These are phyloP conservation scores for Corrigiola litoralis DNA, from an alignment of 179 eudicot species.

Conservation along the genomic window DNA sequence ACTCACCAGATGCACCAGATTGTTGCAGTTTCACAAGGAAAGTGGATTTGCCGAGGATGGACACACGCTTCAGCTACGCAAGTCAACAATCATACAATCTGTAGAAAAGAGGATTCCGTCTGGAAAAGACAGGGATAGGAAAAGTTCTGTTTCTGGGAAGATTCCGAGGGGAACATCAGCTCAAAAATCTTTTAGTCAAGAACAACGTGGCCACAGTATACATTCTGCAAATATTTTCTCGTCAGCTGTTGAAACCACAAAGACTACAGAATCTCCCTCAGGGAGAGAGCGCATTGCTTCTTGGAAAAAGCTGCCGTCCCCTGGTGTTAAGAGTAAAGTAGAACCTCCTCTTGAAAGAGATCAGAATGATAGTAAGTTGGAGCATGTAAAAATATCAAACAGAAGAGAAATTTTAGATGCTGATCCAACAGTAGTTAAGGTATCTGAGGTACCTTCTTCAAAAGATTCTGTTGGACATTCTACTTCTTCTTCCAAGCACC, in stretches of 20 bases:
- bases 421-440: constrained; percentile 37
- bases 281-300: constrained; percentile 79
- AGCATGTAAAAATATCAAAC: constrained; percentile 31
- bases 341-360: constrained; percentile 46
- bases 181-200: constrained; percentile 69
- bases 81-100: constrained; percentile 61
- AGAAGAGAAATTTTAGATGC: constrained; percentile 33
- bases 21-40: constrained; percentile 99
- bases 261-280: constrained; percentile 46
- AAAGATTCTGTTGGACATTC: constrained; percentile 54
- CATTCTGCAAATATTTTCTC: constrained; percentile 38
- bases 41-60: constrained; percentile 91
- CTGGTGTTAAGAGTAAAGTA: constrained; percentile 49
- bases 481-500: constrained; percentile 60
- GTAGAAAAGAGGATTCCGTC: constrained; percentile 50
- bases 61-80: constrained; percentile 63
- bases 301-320: constrained; percentile 91
- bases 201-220: constrained; percentile 44
- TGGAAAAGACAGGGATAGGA: constrained; percentile 35
- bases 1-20: constrained; percentile 91
- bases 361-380: constrained; percentile 36
- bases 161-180: constrained; percentile 41
- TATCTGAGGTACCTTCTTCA: constrained; percentile 43
- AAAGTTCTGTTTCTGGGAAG: constrained; percentile 35
- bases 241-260: constrained; percentile 35